These are phyloP conservation scores for Talaromyces stipitatus DNA, from an alignment of 495 filamentous ascomycete species.

Conservation along the genomic window DNA sequence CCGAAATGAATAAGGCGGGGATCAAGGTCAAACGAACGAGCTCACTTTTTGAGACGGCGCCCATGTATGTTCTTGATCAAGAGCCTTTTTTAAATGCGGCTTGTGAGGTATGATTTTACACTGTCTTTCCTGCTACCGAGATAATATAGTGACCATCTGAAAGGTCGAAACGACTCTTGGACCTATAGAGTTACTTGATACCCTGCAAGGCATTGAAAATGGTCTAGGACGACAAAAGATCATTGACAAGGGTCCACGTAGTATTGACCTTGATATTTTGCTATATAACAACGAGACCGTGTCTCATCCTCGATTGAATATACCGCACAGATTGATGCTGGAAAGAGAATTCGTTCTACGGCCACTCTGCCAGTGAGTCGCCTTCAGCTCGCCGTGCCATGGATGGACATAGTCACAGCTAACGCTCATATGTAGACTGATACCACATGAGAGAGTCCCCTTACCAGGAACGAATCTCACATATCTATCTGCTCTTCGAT, in stretches of 20 bases:
- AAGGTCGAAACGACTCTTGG: constrained; percentile 76
- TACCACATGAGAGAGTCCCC: constrained; percentile 50
- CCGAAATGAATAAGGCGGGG: constrained; percentile 58
- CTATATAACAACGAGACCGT: constrained; percentile 68
- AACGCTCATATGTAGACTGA: constrained; percentile 41
- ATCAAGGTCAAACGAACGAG: constrained; percentile 77
- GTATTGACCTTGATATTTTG: constrained; percentile 90
- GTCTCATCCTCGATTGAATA: constrained; percentile 60
- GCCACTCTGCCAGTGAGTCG: constrained; percentile 73
- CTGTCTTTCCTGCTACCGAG: not conserved
- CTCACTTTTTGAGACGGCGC: constrained; percentile 84
- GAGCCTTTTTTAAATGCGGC: constrained; percentile 84
- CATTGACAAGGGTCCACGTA: constrained; percentile 88
- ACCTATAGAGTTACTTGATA: constrained; percentile 67
- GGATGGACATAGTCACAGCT: not conserved
- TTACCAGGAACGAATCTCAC: constrained; percentile 22
- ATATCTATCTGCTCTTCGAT: constrained; percentile 50
- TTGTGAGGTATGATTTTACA: constrained; percentile 63
- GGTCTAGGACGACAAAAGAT: constrained; percentile 69
- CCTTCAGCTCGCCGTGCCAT: not conserved
- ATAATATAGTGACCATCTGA: not conserved
- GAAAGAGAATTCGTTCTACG: constrained; percentile 92
- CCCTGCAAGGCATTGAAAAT: constrained; percentile 77
- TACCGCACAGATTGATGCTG: constrained; percentile 79
- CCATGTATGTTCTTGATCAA: constrained; percentile 94